A percentile compares a stretch with the other conserved stretches of the same genome.
Evolutionary conservation across 371 early-diverging fungal species (phyloP).

Genomic region (Lichtheimia ornata): DNA sequence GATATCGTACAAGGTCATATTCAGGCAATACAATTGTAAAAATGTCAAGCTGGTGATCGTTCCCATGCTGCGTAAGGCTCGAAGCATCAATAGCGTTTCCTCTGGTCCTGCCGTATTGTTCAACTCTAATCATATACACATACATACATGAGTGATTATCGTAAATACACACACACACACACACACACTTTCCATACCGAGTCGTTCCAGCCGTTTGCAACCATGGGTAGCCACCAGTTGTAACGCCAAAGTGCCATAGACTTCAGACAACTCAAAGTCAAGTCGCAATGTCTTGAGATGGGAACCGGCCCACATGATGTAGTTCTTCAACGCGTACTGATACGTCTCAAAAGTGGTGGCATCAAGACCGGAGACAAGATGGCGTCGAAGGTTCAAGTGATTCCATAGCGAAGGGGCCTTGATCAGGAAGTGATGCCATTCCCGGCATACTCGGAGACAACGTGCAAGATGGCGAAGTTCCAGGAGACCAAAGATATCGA

Average conservation of each 20-base stretch:
- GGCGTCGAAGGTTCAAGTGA: neutral
- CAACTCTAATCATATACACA: neutral
- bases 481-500: constrained; percentile 5
- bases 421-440: constrained; percentile 5
- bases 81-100: constrained; percentile 1
- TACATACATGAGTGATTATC: neutral
- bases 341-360: neutral
- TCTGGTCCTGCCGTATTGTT: constrained; percentile 12
- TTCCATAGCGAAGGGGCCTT: constrained; percentile 7
- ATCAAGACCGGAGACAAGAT: neutral
- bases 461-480: constrained; percentile 5
- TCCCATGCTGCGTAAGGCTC: constrained; percentile 5
- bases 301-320: constrained; percentile 3
- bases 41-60: constrained; percentile 3
- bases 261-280: constrained; percentile 10
- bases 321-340: neutral
- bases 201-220: constrained; percentile 1
- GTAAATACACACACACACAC: neutral
- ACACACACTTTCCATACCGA: neutral
- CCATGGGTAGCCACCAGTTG: constrained; percentile 9
- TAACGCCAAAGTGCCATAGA: constrained; percentile 3
- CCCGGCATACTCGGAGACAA: constrained; percentile 8
- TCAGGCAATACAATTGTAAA: constrained; percentile 7
- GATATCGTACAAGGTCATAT: constrained; percentile 2
- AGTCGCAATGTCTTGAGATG: constrained; percentile 4